phyloP scores from a whole-genome alignment of 2,329 filamentous ascomycete genomes.

The Aureobasidium sp. region DNA sequence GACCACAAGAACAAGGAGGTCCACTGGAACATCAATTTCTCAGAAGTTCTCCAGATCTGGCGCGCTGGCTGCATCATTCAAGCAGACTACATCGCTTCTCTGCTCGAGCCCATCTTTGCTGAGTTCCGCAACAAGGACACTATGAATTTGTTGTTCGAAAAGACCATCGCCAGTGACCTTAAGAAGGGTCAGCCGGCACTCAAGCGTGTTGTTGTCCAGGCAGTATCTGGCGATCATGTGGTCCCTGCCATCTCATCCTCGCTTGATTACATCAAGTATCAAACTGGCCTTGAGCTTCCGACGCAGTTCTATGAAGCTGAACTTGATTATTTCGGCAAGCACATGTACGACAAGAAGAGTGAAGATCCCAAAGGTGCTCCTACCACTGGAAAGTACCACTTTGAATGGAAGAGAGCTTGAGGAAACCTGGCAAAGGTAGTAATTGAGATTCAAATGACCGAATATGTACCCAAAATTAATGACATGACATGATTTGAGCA shows the following conservation, averaged over 20 bases:
- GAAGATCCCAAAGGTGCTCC: slow-evolving; percentile 46
- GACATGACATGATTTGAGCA: slow-evolving; percentile 8
- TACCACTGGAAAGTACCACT: slow-evolving; percentile 54
- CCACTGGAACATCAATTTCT: slow-evolving; percentile 52
- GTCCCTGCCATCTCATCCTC: slow-evolving; percentile 55
- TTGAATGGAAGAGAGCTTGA: slow-evolving; percentile 51
- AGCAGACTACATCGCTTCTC: slow-evolving; percentile 55
- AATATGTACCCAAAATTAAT: slow-evolving; percentile 5
- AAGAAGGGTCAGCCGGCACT: slow-evolving; percentile 44
- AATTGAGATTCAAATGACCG: neutral
- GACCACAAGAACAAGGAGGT: slow-evolving; percentile 51
- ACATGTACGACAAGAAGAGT: slow-evolving; percentile 56
- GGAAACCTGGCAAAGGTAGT: neutral
- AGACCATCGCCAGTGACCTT: slow-evolving; percentile 48
- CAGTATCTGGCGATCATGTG: slow-evolving; percentile 51
- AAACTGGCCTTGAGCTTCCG: slow-evolving; percentile 52
- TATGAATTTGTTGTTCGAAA: slow-evolving; percentile 42
- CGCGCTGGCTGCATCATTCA: slow-evolving; percentile 65
- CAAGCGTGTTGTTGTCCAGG: slow-evolving; percentile 51
- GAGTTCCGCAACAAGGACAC: slow-evolving; percentile 30
- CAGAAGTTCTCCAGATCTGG: slow-evolving; percentile 55
- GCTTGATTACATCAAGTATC: slow-evolving; percentile 62
- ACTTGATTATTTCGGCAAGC: slow-evolving; percentile 63
- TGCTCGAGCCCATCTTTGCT: slow-evolving; percentile 45
- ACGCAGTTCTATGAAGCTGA: slow-evolving; percentile 65